Conservation (phyloP, 192 early-diverging fungal species). For the Backusella sp. region DNA sequence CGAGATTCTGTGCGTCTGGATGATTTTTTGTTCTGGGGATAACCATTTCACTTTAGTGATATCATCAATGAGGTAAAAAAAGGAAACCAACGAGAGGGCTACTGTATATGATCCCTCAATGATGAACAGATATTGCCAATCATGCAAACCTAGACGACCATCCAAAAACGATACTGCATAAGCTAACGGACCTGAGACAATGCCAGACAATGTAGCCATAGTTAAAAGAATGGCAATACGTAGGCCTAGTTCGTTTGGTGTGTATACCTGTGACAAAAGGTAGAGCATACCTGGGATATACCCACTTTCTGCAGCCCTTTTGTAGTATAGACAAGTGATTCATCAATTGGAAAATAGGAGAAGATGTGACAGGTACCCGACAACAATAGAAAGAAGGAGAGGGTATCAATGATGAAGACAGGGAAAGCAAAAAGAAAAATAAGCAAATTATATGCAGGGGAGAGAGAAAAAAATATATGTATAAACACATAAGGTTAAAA, state of each 20-base stretch:
- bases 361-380: neutral
- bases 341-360: conserved; percentile 3
- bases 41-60: conserved; percentile 24
- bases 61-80: conserved; percentile 39
- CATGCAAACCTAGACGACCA: conserved; percentile 49
- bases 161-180: conserved; percentile 54
- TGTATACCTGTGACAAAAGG: conserved; percentile 74
- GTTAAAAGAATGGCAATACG: conserved; percentile 53
- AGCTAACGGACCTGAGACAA: conserved; percentile 55
- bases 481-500: neutral
- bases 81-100: conserved; percentile 48
- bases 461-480: neutral
- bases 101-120: conserved; percentile 66
- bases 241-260: conserved; percentile 59
- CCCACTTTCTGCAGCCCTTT: conserved; percentile 63
- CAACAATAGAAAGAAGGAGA: neutral
- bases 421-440: neutral
- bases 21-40: conserved; percentile 18
- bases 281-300: conserved; percentile 70
- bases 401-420: neutral
- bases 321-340: conserved; percentile 39
- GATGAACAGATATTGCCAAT: conserved; percentile 77
- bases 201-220: conserved; percentile 49
- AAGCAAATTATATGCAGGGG: neutral
- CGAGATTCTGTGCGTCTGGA: conserved; percentile 13